Evolutionary conservation across 2,329 filamentous ascomycete species (phyloP), one percentile per base, ranked within the genome.

Genomic region (Penicillium sp.): DNA sequence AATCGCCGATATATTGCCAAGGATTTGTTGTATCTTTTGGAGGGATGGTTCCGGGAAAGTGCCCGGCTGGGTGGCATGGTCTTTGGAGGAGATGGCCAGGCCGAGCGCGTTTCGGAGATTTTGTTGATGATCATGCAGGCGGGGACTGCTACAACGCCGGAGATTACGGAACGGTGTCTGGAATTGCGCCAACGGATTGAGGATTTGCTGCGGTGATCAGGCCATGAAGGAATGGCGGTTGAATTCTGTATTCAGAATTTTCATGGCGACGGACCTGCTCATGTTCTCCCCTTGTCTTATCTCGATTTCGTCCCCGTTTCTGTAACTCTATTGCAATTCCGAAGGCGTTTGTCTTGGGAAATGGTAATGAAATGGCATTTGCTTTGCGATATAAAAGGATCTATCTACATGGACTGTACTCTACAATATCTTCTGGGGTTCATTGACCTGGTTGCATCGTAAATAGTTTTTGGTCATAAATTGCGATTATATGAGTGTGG

Each of bases 71-170:
- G 84, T 17, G 82, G 82, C 2, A 73, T 79, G 6, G 71, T 85
- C 11, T 89, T 88, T 67, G 87, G 87, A 12, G 84, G 84, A 54
- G 84, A 87, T 42, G 80, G 83, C 55, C 85, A 86, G 62, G 83
- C 84, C 3, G 75, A 78, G 42, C 74, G 78, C 4, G 75, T 84
- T 6, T 73, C 72, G 7, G 77, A 83, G 63, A 74, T 79, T 50
- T 69, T 84, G 52, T 64, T 75, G 17, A 65, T 81, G 55, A 67
- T 86, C 69, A 77, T 52, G 58, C 76, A 77, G 58, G 64, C 73
- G 49, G 75, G 75, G n/a, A 53, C 37, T 31, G 55, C 48, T 14
- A 43, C 39, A 39, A 47, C 55, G n/a, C 49, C 41, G 8, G 55
- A 57, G n/a, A 53, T 57, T 39, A 51, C 37, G 28, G 63, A 63